Evolutionary conservation across 2,329 filamentous ascomycete genomes (phyloP).

Genomic region (Fusarium sulawesiense): DNA sequence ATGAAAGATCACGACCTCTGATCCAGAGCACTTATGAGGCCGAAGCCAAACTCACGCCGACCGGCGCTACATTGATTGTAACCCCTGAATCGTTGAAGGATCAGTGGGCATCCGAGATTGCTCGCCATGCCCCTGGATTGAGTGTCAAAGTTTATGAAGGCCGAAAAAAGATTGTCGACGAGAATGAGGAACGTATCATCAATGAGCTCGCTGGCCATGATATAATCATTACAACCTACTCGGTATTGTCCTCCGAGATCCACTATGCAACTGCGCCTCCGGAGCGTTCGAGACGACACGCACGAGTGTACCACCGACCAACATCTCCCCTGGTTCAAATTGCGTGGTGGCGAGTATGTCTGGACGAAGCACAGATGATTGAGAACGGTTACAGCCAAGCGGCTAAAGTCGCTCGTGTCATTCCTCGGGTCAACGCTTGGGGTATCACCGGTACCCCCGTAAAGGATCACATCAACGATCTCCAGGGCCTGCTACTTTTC

Average conservation of each 20-base stretch:
- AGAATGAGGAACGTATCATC: conserved; percentile 55
- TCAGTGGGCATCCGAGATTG: conserved; percentile 72
- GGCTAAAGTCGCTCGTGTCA: conserved; percentile 79
- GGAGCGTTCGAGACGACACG: conserved; percentile 72
- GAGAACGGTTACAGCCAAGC: conserved; percentile 88
- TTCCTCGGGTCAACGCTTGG: conserved; percentile 91
- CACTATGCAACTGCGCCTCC: conserved; percentile 79
- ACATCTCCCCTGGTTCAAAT: conserved; percentile 84
- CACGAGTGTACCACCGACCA: conserved; percentile 72
- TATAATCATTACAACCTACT: conserved; percentile 73
- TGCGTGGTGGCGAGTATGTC: conserved; percentile 86
- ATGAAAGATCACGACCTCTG: conserved; percentile 58
- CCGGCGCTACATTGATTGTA: conserved; percentile 70
- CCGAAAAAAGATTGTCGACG: conserved; percentile 51
- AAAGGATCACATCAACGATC: conserved; percentile 79
- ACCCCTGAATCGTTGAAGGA: conserved; percentile 65
- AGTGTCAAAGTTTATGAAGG: conserved; percentile 69
- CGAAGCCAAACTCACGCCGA: conserved; percentile 58
- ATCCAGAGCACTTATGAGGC: conserved; percentile 35
- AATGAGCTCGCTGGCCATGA: conserved; percentile 63
- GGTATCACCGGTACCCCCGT: conserved; percentile 90
- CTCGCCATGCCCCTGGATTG: conserved; percentile 67
- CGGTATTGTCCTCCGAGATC: conserved; percentile 81
- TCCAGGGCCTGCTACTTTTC: conserved; percentile 85
- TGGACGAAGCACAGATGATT: conserved; percentile 90